These are phyloP conservation scores for Teratosphaeria viscida DNA, from an alignment of 2,329 filamentous ascomycete genomes.

Conservation along the genomic window DNA sequence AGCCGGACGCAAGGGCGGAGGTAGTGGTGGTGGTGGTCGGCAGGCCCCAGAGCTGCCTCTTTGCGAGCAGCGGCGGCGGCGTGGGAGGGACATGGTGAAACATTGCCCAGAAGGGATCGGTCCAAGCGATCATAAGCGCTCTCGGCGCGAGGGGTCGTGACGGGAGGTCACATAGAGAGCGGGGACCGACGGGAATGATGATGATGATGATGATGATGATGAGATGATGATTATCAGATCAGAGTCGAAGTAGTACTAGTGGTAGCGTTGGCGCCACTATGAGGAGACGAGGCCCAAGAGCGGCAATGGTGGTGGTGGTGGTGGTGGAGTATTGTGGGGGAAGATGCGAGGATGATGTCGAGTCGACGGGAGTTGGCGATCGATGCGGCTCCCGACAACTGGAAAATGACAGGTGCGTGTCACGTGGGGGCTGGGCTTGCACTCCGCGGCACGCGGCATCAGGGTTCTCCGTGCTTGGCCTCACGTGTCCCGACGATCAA, in stretches of 20 bases:
- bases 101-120: background rate
- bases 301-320: no score
- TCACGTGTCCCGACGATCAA: background rate
- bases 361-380: no score
- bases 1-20: constrained; percentile 30
- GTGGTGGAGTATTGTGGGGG: no score
- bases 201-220: no score
- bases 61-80: background rate
- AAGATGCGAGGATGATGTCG: no score
- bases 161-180: background rate
- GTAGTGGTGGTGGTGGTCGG: constrained; percentile 11
- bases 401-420: background rate
- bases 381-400: no score
- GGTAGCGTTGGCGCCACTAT: no score
- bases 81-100: background rate
- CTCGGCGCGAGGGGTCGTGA: background rate
- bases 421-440: background rate
- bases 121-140: background rate
- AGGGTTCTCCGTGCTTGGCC: background rate
- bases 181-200: no score
- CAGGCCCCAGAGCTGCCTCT: constrained; percentile 25
- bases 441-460: background rate
- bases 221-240: no score
- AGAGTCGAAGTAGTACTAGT: no score
- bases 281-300: no score